phyloP scores from a whole-genome alignment of 1,139 yeast species.

The Pichia sp. region DNA sequence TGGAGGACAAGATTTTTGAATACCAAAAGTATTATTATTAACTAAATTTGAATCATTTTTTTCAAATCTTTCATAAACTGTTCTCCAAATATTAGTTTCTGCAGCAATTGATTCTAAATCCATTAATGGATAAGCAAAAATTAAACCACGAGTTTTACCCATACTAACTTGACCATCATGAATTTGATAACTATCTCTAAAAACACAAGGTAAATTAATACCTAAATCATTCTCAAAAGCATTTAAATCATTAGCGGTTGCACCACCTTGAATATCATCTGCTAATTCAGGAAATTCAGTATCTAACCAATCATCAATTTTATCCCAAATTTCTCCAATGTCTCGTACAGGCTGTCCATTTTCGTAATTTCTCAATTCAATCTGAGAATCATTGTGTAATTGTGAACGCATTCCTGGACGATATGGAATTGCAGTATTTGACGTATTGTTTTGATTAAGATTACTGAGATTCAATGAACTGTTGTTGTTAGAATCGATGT shows the following conservation, averaged over 20 bases:
- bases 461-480: not conserved
- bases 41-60: conserved; percentile 10
- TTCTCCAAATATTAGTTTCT: conserved; percentile 70
- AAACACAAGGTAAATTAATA: conserved; percentile 62
- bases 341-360: conserved; percentile 67
- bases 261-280: conserved; percentile 66
- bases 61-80: conserved; percentile 32
- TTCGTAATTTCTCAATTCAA: conserved; percentile 45
- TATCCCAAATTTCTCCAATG: conserved; percentile 63
- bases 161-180: conserved; percentile 82
- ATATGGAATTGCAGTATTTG: conserved; percentile 30
- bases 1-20: conserved; percentile 54
- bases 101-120: conserved; percentile 67
- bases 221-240: conserved; percentile 71
- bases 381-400: conserved; percentile 35
- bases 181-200: conserved; percentile 65
- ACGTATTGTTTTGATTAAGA: not conserved
- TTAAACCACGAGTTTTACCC: conserved; percentile 54
- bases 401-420: conserved; percentile 37
- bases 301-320: conserved; percentile 70
- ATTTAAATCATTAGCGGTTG: conserved; percentile 67
- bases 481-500: conserved; percentile 4
- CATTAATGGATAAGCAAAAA: conserved; percentile 64
- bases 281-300: conserved; percentile 74
- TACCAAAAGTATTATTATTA: conserved; percentile 29